These are phyloP conservation scores for Trichoderma gracile DNA, from an alignment of 2,329 filamentous ascomycete species.

Conservation along the genomic window DNA sequence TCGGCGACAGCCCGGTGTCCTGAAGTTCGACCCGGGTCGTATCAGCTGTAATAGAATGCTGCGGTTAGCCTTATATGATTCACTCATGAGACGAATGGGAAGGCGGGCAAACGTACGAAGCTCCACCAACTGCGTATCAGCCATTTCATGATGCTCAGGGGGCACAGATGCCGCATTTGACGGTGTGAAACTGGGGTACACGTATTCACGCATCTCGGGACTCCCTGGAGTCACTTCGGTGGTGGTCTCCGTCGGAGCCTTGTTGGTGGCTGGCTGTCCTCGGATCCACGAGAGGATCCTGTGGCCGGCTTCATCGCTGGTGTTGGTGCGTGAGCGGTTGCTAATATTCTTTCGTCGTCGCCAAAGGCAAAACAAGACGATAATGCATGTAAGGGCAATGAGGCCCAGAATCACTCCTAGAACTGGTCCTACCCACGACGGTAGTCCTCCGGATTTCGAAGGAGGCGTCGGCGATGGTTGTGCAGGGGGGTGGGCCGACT, in stretches of 20 bases:
- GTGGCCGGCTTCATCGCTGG: constrained; percentile 49
- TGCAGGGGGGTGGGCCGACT: constrained; percentile 28
- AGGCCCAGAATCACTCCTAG: constrained; percentile 62
- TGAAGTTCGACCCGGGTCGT: constrained; percentile 51
- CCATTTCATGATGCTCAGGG: constrained; percentile 43
- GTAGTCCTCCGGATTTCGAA: constrained; percentile 42
- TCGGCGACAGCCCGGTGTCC: constrained; percentile 44
- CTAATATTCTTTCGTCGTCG: constrained; percentile 48
- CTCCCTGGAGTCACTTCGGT: constrained; percentile 44
- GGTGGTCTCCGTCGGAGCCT: constrained; percentile 49
- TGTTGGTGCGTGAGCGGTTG: constrained; percentile 40
- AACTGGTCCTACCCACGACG: constrained; percentile 61
- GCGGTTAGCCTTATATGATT: not conserved
- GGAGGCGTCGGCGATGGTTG: constrained; percentile 27
- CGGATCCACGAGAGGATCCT: constrained; percentile 56
- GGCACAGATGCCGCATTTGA: constrained; percentile 8
- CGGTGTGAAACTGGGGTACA: constrained; percentile 24
- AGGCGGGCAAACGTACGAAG: constrained; percentile 44
- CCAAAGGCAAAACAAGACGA: constrained; percentile 55
- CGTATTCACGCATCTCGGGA: constrained; percentile 44
- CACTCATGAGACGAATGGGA: not conserved
- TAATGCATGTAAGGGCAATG: constrained; percentile 53
- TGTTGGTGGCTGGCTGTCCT: constrained; percentile 45
- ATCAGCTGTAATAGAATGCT: constrained; percentile 28
- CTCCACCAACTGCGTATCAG: constrained; percentile 48